Evolutionary conservation across 352 stramenopile genomes (phyloP), one percentile per base, ranked within the genome.

Genomic region (Thalassiosira hispida): DNA sequence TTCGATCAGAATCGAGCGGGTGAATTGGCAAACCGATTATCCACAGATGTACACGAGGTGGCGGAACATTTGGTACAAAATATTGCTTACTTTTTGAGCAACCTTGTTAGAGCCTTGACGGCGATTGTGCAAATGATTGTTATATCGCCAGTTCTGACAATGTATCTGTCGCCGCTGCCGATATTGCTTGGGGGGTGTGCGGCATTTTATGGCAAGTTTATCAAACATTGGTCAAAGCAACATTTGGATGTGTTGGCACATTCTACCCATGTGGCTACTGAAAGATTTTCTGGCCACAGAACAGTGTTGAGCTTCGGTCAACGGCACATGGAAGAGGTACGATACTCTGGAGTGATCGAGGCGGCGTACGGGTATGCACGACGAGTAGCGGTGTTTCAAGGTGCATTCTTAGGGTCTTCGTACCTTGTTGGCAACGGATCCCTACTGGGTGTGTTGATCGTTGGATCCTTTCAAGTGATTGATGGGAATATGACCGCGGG

Each of bases 181-280:
- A 27, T 71, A 59, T 42, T 76, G 1, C 25, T 82, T 16, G 51
- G 47, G 5, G 65, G 65, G 22, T 76, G 65, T 66, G 73, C 65
- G 0, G 16, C 46, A 8, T 76, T 73, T 55, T 82, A 77, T 49
- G 73, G 73, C 1, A 61, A 59, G 42, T 73, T 73, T 44, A 82
- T 82, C 9, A 74, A 72, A 16, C 18, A 33, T 33, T 77, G 47
- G 46, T 77, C 73, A 1, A 74, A 71, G 35, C 67, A 72, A 22
- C 73, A 82, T 66, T 70, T 82, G n/a, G 73, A 82, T 67, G 73
- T 82, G 0, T 51, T 82, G 8, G 73, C 73, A 18, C 65, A 76
- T 8, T 82, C 73, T 4, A 82, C 73, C 0, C 73, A 82, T 47
- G 61, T 82, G 20, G 73, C 73, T 0, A 77, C 73, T 2, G 73